Evolutionary conservation across 2,329 filamentous ascomycete species (phyloP).

Genomic region (Paramyrothecium sp.): DNA sequence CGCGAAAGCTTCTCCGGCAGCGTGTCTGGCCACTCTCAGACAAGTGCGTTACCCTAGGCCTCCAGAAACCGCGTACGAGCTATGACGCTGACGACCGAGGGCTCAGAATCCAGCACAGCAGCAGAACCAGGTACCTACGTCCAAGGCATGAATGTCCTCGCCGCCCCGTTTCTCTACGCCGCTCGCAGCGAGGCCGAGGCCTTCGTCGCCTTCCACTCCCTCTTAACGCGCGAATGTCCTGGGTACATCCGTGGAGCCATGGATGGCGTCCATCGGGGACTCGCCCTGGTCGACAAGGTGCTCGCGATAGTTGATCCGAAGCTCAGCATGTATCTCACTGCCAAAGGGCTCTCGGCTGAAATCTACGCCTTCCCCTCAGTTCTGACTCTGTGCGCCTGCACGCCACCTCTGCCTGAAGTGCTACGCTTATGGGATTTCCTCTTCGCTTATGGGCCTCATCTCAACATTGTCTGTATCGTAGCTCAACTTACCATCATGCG

Average conservation of each 20-base stretch:
- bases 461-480: slow-evolving; percentile 96
- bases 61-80: slow-evolving; percentile 54
- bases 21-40: slow-evolving; percentile 34
- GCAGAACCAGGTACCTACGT: slow-evolving; percentile 83
- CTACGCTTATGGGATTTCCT: slow-evolving; percentile 94
- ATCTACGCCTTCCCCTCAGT: slow-evolving; percentile 97
- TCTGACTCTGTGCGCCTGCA: slow-evolving; percentile 91
- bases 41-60: slow-evolving; percentile 40
- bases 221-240: slow-evolving; percentile 85
- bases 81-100: slow-evolving; percentile 60
- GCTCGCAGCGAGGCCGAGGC: slow-evolving; percentile 93
- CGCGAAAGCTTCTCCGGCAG: slow-evolving; percentile 30
- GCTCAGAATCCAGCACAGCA: slow-evolving; percentile 56
- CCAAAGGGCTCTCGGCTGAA: slow-evolving; percentile 86
- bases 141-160: slow-evolving; percentile 98
- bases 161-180: slow-evolving; percentile 92
- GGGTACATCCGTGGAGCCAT: slow-evolving; percentile 94
- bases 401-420: slow-evolving; percentile 90
- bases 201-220: slow-evolving; percentile 84
- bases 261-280: slow-evolving; percentile 92
- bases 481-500: slow-evolving; percentile 89
- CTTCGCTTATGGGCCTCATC: slow-evolving; percentile 90
- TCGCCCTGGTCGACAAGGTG: slow-evolving; percentile 89
- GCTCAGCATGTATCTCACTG: slow-evolving; percentile 77
- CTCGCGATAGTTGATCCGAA: slow-evolving; percentile 89